Percentiles rank a stretch among this genome's conserved stretches.
Conservation (phyloP, 2,329 filamentous ascomycete genomes). For the Monosporascus sp. region DNA sequence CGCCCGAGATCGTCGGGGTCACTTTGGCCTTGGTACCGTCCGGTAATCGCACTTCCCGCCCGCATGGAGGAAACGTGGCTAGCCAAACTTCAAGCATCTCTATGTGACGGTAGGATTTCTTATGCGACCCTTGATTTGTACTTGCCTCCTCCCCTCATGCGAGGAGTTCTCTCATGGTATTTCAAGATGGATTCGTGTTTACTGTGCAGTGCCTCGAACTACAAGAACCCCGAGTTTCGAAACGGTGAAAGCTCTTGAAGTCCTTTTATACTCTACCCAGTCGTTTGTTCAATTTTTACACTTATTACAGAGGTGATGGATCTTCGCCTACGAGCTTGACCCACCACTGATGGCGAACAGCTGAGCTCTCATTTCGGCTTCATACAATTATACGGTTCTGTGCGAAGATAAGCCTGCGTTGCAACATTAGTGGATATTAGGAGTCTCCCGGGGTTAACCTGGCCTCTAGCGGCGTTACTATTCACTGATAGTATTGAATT, state of each 20-base stretch:
- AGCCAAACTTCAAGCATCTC: not conserved
- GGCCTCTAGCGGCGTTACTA: slow-evolving; percentile 10
- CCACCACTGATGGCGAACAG: not conserved
- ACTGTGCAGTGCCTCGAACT: not conserved
- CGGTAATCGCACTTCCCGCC: not conserved
- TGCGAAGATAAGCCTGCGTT: not conserved
- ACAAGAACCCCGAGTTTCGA: not conserved
- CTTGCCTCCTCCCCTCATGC: not conserved
- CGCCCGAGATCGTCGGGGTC: not conserved
- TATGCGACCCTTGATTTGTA: too few species aligned
- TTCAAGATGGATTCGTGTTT: not conserved
- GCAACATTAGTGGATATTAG: not conserved
- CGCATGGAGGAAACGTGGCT: not conserved
- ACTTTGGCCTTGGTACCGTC: not conserved
- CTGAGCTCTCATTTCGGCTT: not conserved
- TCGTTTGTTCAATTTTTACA: not conserved
- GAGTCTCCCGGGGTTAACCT: slow-evolving; percentile 1
- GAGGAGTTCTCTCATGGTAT: not conserved
- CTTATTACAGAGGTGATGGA: not conserved
- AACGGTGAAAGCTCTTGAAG: not conserved
- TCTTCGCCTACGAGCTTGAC: not conserved
- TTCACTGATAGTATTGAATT: slow-evolving; percentile 4
- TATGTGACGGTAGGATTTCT: too few species aligned
- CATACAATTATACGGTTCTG: not conserved
- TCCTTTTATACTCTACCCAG: not conserved